These are phyloP conservation scores for Corymbia maculata DNA, from an alignment of 345 rosid genomes.

Conservation along the genomic window DNA sequence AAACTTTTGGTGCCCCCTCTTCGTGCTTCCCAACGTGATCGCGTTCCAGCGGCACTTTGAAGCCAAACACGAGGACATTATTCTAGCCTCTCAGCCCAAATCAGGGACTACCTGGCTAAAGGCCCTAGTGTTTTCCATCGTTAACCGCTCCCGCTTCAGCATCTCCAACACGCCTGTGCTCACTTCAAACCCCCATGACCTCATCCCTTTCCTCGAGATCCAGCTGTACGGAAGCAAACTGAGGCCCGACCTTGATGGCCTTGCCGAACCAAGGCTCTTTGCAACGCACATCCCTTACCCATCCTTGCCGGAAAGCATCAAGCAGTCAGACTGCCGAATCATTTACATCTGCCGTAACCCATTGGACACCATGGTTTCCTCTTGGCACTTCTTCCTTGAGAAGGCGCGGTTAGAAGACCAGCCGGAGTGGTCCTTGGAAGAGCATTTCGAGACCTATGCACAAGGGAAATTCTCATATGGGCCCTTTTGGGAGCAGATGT, in stretches of 20 bases:
- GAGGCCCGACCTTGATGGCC: background rate
- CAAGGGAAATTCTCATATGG: constrained; percentile 10
- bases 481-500: constrained; percentile 26
- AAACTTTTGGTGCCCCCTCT: background rate
- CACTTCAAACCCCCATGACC: constrained; percentile 12
- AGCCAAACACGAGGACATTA: constrained; percentile 3
- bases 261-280: accelerated
- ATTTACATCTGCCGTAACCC: background rate
- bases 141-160: background rate
- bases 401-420: accelerated
- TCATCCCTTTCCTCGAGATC: constrained; percentile 12
- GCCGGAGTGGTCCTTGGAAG: background rate
- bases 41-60: constrained; percentile 9
- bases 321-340: background rate
- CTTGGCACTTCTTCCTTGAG: background rate
- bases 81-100: constrained; percentile 13
- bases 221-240: background rate
- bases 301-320: background rate
- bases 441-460: background rate
- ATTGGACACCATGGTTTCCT: background rate
- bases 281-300: background rate
- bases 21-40: background rate
- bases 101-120: constrained; percentile 31
- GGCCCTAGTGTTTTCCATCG: constrained; percentile 4
- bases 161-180: constrained; percentile 1